Evolutionary conservation across 2,329 filamentous ascomycete genomes (phyloP), one percentile per base, ranked within the genome.

Genomic region (Akanthomyces muscarius): DNA sequence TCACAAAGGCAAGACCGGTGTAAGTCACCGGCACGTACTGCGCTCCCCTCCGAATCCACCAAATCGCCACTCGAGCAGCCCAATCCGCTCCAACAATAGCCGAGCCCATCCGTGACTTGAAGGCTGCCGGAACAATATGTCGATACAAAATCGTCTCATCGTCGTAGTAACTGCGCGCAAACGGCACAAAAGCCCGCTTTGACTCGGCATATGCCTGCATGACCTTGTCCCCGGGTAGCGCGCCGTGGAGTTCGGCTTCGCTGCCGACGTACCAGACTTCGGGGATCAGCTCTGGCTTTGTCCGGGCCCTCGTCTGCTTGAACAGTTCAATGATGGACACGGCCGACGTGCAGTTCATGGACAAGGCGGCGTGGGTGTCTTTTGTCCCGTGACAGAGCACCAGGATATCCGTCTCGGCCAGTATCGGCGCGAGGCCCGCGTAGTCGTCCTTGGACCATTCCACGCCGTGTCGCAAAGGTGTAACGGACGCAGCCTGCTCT

Each of bases 191-290:
- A 1, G 65, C 62, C 8, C 65, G 61, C 48, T 66, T 68, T 6
- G 63, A 67, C 3, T 54, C 52, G 2, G 62, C 61, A 62, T 68
- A 68, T 5, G 10, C 47, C 18, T 64, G 30, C 65, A 67, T 66
- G 54, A 36, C 52, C 7, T 13, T 16, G 21, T 61, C 62, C n/a
- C 41, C 38, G 14, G 51, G 48, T 62, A 66, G 64, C 7, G 66
- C 47, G 11, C 67, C 67, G 45, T 68, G 67, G 11, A 68, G 16
- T 44, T 68, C 66, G 7, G 67, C 67, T 44, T 67, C 66, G 56
- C 64, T 66, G 48, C 67, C 67, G 10, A 68, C 42, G 30, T 67
- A 68, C 67, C 65, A 68, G 7, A 68, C 64, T 51, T 68, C 67
- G 2, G 67, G 66, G 4, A 64, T 44, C 4, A 63, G 41, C 30